phyloP scores from a whole-genome alignment of 2,329 filamentous ascomycete species.

The Aspergillus phoenicis region DNA sequence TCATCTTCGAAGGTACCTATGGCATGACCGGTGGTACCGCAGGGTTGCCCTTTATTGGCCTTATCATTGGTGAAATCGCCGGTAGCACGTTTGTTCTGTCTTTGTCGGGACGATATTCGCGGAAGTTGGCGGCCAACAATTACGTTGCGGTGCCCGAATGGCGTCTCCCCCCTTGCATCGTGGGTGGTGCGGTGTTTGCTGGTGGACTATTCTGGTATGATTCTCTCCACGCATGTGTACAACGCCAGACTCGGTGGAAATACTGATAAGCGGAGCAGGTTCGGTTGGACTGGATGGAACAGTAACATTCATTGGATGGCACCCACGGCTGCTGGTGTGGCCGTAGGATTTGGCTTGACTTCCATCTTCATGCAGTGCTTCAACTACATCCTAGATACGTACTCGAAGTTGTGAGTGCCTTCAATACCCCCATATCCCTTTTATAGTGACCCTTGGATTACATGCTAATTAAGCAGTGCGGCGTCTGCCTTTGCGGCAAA shows the following conservation, averaged over 20 bases:
- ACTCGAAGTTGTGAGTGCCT: conserved; percentile 22
- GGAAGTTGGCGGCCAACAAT: conserved; percentile 24
- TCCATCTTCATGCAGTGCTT: conserved; percentile 29
- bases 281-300: conserved; percentile 28
- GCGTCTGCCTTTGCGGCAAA: conserved; percentile 27
- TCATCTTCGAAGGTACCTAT: conserved; percentile 23
- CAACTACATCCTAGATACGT: conserved; percentile 27
- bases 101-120: conserved; percentile 18
- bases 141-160: conserved; percentile 27
- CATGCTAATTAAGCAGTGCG: conserved; percentile 14
- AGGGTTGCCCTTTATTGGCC: conserved; percentile 24
- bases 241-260: not conserved
- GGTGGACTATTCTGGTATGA: conserved; percentile 27
- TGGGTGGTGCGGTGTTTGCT: conserved; percentile 24
- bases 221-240: not conserved
- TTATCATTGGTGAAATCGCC: conserved; percentile 24
- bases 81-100: conserved; percentile 22
- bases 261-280: conserved; percentile 19
- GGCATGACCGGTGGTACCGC: conserved; percentile 20
- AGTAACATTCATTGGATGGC: conserved; percentile 28
- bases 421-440: not conserved
- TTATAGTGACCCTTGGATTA: too few species aligned
- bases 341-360: conserved; percentile 28
- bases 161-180: conserved; percentile 27
- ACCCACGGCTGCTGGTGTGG: conserved; percentile 23